A percentile compares a stretch with the other conserved stretches of the same genome.
Evolutionary conservation across 2,329 filamentous ascomycete genomes (phyloP).

Genomic region (Apiospora pterosperma): DNA sequence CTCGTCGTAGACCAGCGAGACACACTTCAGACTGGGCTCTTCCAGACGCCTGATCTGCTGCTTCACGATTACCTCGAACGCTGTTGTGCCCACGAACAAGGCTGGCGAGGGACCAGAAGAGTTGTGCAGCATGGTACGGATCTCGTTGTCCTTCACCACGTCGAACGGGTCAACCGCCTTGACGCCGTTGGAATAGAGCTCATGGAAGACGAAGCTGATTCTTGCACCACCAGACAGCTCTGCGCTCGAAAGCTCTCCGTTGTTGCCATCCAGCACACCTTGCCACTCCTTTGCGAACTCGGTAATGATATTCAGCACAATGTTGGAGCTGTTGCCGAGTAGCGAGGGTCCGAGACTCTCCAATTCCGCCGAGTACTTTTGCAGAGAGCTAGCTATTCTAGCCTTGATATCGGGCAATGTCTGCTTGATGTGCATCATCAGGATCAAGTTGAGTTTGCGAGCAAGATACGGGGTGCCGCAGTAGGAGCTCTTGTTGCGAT

Average conservation of each 20-base stretch:
- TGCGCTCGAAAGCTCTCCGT: constrained; percentile 88
- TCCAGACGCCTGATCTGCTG: constrained; percentile 96
- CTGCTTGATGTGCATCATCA: constrained; percentile 99
- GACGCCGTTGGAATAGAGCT: constrained; percentile 94
- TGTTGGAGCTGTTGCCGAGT: constrained; percentile 93
- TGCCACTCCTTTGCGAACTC: constrained; percentile 98
- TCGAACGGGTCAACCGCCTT: constrained; percentile 98
- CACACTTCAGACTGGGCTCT: constrained; percentile 95
- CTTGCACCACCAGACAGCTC: constrained; percentile 95
- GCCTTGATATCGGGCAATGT: constrained; percentile 98
- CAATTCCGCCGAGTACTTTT: constrained; percentile 86
- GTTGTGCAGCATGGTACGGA: constrained; percentile 96
- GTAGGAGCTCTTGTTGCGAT: constrained; percentile 97
- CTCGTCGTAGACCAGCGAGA: constrained; percentile 95
- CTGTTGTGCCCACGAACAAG: constrained; percentile 93
- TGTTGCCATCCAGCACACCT: constrained; percentile 93
- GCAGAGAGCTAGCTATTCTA: constrained; percentile 86
- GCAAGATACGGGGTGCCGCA: constrained; percentile 97
- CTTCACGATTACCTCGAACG: constrained; percentile 98
- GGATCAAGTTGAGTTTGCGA: constrained; percentile 93
- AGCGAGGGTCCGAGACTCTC: constrained; percentile 84
- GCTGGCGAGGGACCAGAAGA: constrained; percentile 97
- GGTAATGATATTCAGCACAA: constrained; percentile 97
- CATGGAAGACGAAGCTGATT: constrained; percentile 99
- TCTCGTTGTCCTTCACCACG: constrained; percentile 94